Evolutionary conservation across 2,329 filamentous ascomycete genomes (phyloP), one percentile per base, ranked within the genome.

Genomic region (Penicillium sp.): DNA sequence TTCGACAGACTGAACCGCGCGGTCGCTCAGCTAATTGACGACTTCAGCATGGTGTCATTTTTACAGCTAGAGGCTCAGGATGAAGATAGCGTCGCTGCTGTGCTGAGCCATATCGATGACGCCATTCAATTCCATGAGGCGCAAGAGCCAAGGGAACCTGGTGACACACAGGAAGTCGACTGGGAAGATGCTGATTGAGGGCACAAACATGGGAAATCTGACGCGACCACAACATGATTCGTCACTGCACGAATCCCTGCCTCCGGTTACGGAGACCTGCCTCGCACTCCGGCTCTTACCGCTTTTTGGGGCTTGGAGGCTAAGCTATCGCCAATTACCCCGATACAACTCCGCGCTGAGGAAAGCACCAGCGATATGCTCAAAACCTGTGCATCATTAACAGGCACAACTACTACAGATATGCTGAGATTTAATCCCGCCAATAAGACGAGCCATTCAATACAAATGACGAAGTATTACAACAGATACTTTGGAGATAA

Each of bases 41-140:
- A 92, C 77, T 99, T 97, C 80, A 96, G 93, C 80, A 96, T 99
- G 92, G 92, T 99, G 13, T 96, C 91, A 52, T 99, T 97, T 75
- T 83, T 97, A 61, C 92, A 93, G 80, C 83, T 98, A 49, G 91
- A 98, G 73, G 90, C 90, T 30, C 91, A 95, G 67, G 89, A 96
- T 71, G 94, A 98, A 79, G 93, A 98, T 71, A 98, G 94, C 73
- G 89, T 98, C 4, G 90, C 86, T 1, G 88, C 85, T 1, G 90
- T 97, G 29, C 78, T 97, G 69, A 96, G 92, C 82, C 92, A 96
- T 79, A 95, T 97, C 69, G 93, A 97, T 75, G 92, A 97, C 78
- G 91, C 91, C 30, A 95, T 96, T 67, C 93, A 97, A 75, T 97
- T 87, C 76, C 91, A 96, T 73, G 93, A 97, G 76, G 91, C 93